A percentile compares a stretch with the other conserved stretches of the same genome.
Conservation (phyloP, 495 filamentous ascomycete species). For the Pseudoneurospora amorphoporcata region DNA sequence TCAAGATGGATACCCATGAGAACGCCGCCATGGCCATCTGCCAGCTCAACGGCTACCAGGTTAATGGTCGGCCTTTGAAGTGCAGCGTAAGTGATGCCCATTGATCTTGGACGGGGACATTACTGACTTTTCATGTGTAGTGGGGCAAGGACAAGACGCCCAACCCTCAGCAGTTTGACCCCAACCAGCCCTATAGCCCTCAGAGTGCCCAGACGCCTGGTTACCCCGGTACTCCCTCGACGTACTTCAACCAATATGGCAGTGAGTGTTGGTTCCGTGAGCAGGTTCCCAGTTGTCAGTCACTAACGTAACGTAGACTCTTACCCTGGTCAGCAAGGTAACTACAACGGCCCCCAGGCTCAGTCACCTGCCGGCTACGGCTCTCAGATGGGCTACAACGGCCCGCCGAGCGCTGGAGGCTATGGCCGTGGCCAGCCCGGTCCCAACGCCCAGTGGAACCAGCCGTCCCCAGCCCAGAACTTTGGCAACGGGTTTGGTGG, state of each 20-base stretch:
- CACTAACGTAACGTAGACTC: constrained; percentile 23
- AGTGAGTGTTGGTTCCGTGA: constrained; percentile 41
- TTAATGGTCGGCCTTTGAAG: constrained; percentile 94
- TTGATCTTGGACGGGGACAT: neutral
- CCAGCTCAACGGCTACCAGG: constrained; percentile 91
- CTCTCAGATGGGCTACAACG: constrained; percentile 50
- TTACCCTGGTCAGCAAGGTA: constrained; percentile 43
- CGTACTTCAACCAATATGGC: constrained; percentile 92
- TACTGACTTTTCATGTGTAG: constrained; percentile 39
- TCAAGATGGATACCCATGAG: constrained; percentile 99
- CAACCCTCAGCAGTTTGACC: constrained; percentile 63
- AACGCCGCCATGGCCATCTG: constrained; percentile 98
- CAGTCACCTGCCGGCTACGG: constrained; percentile 51
- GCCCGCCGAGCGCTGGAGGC: constrained; percentile 64
- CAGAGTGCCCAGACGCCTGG: constrained; percentile 44
- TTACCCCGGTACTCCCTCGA: constrained; percentile 62
- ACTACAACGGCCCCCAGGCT: constrained; percentile 41
- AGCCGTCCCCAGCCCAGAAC: constrained; percentile 45
- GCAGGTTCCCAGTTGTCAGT: constrained; percentile 9
- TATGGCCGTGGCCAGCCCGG: constrained; percentile 75
- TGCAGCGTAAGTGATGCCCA: constrained; percentile 59
- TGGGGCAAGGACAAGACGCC: constrained; percentile 99
- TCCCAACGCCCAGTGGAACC: constrained; percentile 65
- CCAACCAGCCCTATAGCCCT: constrained; percentile 67
- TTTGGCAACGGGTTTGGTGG: constrained; percentile 50